These are phyloP conservation scores for Pseudopediastrum boryanum DNA, from an alignment of 139 green algal genomes.

Conservation along the genomic window DNA sequence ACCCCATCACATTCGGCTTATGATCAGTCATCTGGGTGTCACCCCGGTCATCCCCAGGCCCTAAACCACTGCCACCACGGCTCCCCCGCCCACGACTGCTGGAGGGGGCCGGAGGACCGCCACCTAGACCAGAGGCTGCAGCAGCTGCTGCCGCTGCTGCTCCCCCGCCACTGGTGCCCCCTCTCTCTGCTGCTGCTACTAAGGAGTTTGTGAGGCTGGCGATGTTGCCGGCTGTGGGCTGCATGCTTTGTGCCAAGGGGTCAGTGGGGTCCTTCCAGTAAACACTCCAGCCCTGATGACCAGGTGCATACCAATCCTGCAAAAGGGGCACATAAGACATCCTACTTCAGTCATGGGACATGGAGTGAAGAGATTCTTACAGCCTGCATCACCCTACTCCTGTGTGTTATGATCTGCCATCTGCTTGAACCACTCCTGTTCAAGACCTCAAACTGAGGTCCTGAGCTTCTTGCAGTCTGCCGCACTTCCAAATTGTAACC, in stretches of 20 bases:
- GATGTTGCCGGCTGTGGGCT: slow-evolving; percentile 16
- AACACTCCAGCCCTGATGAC: slow-evolving; percentile 58
- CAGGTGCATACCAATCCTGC: slow-evolving; percentile 53
- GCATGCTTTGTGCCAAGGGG: slow-evolving; percentile 18
- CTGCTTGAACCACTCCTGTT: no score
- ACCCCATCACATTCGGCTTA: no score
- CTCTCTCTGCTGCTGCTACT: neutral
- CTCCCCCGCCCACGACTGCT: no score
- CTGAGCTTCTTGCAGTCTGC: no score
- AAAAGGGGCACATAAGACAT: neutral
- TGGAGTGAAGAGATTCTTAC: neutral
- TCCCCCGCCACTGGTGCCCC: neutral
- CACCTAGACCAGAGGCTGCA: neutral
- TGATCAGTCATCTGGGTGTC: no score
- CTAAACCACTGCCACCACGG: no score
- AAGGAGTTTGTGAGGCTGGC: neutral
- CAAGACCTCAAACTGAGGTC: no score
- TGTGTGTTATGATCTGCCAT: no score
- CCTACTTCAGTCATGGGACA: neutral
- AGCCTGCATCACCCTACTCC: no score
- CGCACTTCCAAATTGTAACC: no score
- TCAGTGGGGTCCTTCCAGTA: slow-evolving; percentile 45
- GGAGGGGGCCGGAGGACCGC: no score
- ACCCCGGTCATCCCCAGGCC: no score
- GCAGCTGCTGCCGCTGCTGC: neutral